phyloP scores from a whole-genome alignment of 1,284 basidiomycete species.

The Apiotrichum akiyoshidainum region DNA sequence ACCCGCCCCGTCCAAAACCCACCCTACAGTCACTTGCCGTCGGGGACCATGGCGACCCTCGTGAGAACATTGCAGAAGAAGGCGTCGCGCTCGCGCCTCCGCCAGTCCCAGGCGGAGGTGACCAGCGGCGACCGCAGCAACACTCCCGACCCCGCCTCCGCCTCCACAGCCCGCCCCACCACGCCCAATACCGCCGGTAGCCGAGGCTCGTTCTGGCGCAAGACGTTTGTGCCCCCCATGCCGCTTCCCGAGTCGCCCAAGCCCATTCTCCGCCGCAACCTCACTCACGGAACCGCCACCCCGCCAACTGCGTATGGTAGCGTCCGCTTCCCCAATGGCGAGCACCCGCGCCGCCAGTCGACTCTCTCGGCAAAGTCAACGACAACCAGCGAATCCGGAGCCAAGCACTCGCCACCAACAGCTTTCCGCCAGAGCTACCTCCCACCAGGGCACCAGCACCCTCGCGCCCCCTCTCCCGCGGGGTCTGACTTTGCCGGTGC shows the following conservation, averaged over 20 bases:
- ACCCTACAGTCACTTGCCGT: not conserved
- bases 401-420: not conserved
- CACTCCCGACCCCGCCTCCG: not conserved
- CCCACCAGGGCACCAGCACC: not conserved
- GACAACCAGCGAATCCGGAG: not conserved
- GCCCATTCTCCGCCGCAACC: constrained; percentile 1
- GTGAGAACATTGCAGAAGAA: constrained; percentile 19
- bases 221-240: not conserved
- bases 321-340: not conserved
- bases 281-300: not conserved
- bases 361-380: too few relatives aligned
- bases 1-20: not conserved
- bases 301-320: not conserved
- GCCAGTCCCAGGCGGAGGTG: constrained; percentile 4
- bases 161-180: not conserved
- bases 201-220: not conserved
- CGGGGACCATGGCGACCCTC: constrained; percentile 11
- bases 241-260: not conserved
- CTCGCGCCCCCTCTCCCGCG: not conserved
- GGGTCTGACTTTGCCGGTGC: not conserved
- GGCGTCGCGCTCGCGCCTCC: constrained; percentile 17
- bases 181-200: too few relatives aligned
- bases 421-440: not conserved
- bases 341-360: too few relatives aligned
- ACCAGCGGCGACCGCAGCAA: not conserved